phyloP scores from a whole-genome alignment of 176 grass and related monocot species.

The Eremochloa ophiuroides region DNA sequence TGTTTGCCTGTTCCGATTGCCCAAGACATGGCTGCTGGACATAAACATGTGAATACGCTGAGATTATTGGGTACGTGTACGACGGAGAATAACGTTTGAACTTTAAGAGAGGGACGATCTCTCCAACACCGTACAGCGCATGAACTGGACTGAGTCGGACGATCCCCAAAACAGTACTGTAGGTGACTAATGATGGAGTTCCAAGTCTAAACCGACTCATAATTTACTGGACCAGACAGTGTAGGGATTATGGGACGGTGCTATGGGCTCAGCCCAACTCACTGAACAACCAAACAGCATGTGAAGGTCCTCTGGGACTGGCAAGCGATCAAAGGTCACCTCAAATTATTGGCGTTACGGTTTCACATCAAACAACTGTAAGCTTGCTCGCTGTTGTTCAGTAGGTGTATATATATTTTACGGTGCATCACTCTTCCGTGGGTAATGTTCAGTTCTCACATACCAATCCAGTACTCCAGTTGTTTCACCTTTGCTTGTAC shows the following conservation, averaged over 20 bases:
- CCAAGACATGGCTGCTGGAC: not conserved
- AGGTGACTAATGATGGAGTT: not conserved
- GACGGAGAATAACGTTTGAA: not conserved
- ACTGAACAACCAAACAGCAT: not conserved
- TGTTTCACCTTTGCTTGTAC: slow-evolving; percentile 16
- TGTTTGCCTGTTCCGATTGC: not conserved
- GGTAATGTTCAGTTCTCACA: not conserved
- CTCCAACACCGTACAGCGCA: not conserved
- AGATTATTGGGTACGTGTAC: not conserved
- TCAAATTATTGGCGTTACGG: not conserved
- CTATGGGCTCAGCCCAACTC: not conserved
- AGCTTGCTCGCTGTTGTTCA: no score
- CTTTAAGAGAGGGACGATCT: not conserved
- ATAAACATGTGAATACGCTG: not conserved
- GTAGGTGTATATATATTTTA: not conserved
- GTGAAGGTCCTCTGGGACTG: not conserved
- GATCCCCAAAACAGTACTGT: not conserved
- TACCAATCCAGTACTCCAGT: not conserved
- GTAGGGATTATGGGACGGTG: not conserved
- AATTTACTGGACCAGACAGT: not conserved
- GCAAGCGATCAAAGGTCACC: not conserved
- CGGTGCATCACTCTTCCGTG: not conserved
- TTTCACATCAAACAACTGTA: not conserved
- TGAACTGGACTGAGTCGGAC: not conserved
- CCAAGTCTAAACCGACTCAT: not conserved